Percentiles rank a stretch among this genome's conserved stretches.
Conservation (phyloP, 352 stramenopile genomes). For the Phytophthora agathidicida region DNA sequence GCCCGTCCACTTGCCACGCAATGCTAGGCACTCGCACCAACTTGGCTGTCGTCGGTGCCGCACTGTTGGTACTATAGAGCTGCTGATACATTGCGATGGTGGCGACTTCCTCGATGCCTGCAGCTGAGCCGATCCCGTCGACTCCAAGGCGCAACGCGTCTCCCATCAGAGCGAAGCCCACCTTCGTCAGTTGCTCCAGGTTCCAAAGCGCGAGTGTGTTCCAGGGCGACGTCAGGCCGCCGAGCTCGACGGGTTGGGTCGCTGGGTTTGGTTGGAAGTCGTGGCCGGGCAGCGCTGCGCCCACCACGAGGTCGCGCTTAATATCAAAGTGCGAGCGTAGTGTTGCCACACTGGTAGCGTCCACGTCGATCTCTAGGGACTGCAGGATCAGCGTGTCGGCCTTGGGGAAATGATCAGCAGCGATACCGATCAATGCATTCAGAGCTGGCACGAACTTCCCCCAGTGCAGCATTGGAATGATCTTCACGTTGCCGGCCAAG, state of each 20-base stretch:
- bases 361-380: slow-evolving; percentile 91
- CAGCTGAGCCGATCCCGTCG: slow-evolving; percentile 40
- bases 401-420: slow-evolving; percentile 57
- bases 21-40: slow-evolving; percentile 82
- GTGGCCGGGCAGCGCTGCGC: slow-evolving; percentile 88
- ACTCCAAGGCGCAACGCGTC: slow-evolving; percentile 77
- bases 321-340: slow-evolving; percentile 75
- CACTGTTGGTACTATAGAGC: slow-evolving; percentile 59
- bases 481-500: slow-evolving; percentile 38
- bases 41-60: slow-evolving; percentile 67
- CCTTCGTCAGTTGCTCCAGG: slow-evolving; percentile 86
- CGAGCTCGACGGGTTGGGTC: slow-evolving; percentile 63
- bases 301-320: slow-evolving; percentile 88
- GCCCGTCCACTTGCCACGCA: slow-evolving; percentile 80
- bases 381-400: slow-evolving; percentile 82
- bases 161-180: slow-evolving; percentile 91
- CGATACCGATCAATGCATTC: slow-evolving; percentile 91
- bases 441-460: slow-evolving; percentile 95
- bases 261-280: slow-evolving; percentile 38
- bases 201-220: slow-evolving; percentile 97
- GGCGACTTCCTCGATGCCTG: slow-evolving; percentile 93
- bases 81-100: slow-evolving; percentile 93
- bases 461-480: slow-evolving; percentile 95
- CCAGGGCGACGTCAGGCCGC: slow-evolving; percentile 93
- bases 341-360: slow-evolving; percentile 50